Conservation (phyloP, 257 asterid species). For the Solanum virginianum region DNA sequence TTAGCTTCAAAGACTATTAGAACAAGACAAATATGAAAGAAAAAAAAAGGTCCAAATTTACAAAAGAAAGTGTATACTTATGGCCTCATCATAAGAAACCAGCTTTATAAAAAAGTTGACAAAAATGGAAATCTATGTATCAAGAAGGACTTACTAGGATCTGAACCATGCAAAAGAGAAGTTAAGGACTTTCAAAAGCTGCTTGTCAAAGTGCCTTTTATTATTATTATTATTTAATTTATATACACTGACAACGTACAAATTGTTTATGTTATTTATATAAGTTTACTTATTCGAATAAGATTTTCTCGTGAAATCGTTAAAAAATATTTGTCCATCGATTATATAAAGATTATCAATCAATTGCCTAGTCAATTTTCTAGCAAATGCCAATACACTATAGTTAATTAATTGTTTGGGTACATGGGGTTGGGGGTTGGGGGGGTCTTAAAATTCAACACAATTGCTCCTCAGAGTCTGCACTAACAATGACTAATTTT, state of each 20-base stretch:
- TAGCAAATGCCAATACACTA: not conserved
- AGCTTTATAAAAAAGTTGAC: slow-evolving; percentile 33
- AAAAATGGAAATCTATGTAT: slow-evolving; percentile 21
- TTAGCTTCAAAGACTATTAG: not conserved
- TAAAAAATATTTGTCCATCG: too few relatives aligned
- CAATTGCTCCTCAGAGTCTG: slow-evolving; percentile 46
- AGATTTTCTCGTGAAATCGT: too few relatives aligned
- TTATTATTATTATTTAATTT: not conserved
- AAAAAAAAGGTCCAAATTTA: slow-evolving; percentile 18
- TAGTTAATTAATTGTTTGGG: not conserved
- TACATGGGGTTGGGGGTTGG: not conserved
- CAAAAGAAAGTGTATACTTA: slow-evolving; percentile 6
- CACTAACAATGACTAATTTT: slow-evolving; percentile 34
- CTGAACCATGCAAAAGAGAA: slow-evolving; percentile 35
- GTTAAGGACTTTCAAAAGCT: slow-evolving; percentile 2
- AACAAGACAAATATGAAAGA: slow-evolving; percentile 15
- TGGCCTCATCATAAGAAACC: slow-evolving; percentile 22
- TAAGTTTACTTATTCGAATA: not conserved
- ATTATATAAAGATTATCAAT: not conserved
- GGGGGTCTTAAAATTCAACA: slow-evolving; percentile 30
- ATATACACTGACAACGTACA: not conserved
- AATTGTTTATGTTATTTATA: not conserved
- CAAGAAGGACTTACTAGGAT: slow-evolving; percentile 23
- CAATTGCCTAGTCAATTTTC: not conserved
- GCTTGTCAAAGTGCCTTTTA: not conserved